A percentile compares a stretch with the other conserved stretches of the same genome.
Evolutionary conservation across 805 yeast genomes (phyloP).

Genomic region (Candida palmyrensis): DNA sequence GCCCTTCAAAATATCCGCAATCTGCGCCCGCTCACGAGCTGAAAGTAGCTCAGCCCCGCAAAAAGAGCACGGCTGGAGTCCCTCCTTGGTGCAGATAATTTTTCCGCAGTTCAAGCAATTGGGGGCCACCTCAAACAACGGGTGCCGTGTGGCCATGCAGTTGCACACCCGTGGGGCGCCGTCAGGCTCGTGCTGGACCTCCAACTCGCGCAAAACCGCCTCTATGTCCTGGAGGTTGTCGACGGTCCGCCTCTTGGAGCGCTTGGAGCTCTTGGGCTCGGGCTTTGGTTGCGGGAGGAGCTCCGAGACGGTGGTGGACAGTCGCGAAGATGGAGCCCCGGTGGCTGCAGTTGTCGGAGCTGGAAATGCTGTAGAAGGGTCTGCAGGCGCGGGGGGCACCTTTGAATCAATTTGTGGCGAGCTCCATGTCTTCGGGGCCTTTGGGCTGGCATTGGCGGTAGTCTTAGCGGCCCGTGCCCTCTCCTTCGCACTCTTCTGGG

Average conservation of each 20-base stretch:
- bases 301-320: slow-evolving; percentile 39
- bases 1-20: slow-evolving; percentile 44
- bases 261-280: slow-evolving; percentile 20
- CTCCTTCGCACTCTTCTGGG: too few species aligned
- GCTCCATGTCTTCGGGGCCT: slow-evolving; percentile 1
- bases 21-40: slow-evolving; percentile 54
- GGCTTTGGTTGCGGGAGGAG: slow-evolving; percentile 31
- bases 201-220: slow-evolving; percentile 51
- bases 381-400: too few species aligned
- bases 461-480: neutral
- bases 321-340: slow-evolving; percentile 7
- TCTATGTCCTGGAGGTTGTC: slow-evolving; percentile 63
- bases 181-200: slow-evolving; percentile 20
- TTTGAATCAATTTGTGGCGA: slow-evolving; percentile 6
- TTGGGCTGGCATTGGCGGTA: slow-evolving; percentile 1
- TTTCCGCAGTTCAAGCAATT: slow-evolving; percentile 94
- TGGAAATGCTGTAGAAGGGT: too few species aligned
- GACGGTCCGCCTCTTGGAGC: slow-evolving; percentile 40
- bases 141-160: slow-evolving; percentile 86
- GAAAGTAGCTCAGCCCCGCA: slow-evolving; percentile 70
- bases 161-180: slow-evolving; percentile 45
- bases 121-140: slow-evolving; percentile 84
- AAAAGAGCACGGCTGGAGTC: slow-evolving; percentile 81
- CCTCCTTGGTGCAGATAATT: slow-evolving; percentile 86
- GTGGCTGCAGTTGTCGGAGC: slow-evolving; percentile 5